Percentiles rank a stretch among this genome's conserved stretches.
Conservation (phyloP, 2,329 filamentous ascomycete species). For the Madurella mycetomatis region DNA sequence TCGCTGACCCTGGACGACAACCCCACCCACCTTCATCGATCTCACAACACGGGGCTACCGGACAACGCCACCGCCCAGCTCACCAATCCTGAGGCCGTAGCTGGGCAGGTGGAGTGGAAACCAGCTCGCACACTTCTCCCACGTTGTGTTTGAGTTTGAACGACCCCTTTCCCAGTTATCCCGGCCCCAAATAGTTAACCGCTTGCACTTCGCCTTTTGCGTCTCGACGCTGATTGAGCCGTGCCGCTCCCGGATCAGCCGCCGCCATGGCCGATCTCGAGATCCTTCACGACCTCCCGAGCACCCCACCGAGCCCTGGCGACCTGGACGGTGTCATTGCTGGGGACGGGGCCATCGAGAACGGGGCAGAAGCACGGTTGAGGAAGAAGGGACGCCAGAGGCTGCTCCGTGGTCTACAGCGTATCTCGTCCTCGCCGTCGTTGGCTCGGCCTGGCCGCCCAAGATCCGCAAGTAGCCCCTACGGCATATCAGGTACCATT, state of each 20-base stretch:
- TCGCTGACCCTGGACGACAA: constrained; percentile 3
- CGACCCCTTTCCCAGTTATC: neutral
- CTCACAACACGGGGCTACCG: constrained; percentile 6
- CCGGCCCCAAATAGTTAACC: neutral
- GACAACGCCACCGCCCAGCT: constrained; percentile 19
- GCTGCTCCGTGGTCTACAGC: constrained; percentile 68
- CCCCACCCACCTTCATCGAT: constrained; percentile 20
- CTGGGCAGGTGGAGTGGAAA: constrained; percentile 11
- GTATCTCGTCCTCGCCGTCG: constrained; percentile 76
- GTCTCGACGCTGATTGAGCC: neutral
- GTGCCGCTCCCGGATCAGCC: neutral
- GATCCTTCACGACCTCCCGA: constrained; percentile 15
- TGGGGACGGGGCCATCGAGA: constrained; percentile 8
- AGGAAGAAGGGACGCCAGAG: constrained; percentile 59
- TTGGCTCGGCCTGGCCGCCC: constrained; percentile 60
- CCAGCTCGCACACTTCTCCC: neutral
- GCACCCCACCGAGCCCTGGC: constrained; percentile 10
- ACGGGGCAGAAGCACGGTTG: constrained; percentile 10
- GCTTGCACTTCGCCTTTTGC: neutral
- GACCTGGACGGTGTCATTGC: constrained; percentile 4
- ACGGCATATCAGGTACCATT: constrained; percentile 50
- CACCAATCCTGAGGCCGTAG: constrained; percentile 14
- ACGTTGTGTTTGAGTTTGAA: neutral
- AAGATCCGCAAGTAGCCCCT: constrained; percentile 64
- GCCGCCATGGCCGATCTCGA: constrained; percentile 24